Percentiles rank a stretch among this genome's conserved stretches.
phyloP scores from a whole-genome alignment of 352 stramenopile species.

The Nothophytophthora sp. region DNA sequence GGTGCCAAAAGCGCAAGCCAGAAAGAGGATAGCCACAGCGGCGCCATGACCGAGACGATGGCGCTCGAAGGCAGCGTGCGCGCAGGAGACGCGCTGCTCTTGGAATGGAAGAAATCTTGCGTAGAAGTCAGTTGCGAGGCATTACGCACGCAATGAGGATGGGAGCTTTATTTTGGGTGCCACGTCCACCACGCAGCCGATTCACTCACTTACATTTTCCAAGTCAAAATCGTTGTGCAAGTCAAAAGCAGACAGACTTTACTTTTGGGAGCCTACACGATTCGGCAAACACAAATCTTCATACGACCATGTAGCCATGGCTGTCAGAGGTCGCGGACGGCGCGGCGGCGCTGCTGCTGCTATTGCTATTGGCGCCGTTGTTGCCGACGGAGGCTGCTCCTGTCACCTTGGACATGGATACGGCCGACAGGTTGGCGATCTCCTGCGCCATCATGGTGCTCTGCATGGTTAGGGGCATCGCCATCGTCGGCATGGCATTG shows the following conservation, averaged over 20 bases:
- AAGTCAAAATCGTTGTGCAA: neutral
- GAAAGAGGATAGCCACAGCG: constrained; percentile 7
- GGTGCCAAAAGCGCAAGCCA: neutral
- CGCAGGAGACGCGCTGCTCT: no score
- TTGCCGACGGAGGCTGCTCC: neutral
- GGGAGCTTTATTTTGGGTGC: no score
- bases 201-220: constrained; percentile 2
- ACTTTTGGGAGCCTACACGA: neutral
- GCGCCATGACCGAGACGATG: neutral
- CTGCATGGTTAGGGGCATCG: constrained; percentile 25
- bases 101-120: no score
- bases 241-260: neutral
- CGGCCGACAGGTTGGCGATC: constrained; percentile 12
- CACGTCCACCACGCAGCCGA: no score
- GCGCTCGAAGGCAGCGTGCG: no score
- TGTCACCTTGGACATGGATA: constrained; percentile 17
- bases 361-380: constrained; percentile 2
- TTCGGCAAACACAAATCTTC: constrained; percentile 1
- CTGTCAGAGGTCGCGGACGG: neutral
- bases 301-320: constrained; percentile 40
- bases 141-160: no score
- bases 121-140: no score
- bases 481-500: constrained; percentile 4
- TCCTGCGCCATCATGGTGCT: constrained; percentile 23
- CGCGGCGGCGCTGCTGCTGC: neutral